phyloP scores from a whole-genome alignment of 2,329 filamentous ascomycete genomes.

The Sarocladium kiliense region DNA sequence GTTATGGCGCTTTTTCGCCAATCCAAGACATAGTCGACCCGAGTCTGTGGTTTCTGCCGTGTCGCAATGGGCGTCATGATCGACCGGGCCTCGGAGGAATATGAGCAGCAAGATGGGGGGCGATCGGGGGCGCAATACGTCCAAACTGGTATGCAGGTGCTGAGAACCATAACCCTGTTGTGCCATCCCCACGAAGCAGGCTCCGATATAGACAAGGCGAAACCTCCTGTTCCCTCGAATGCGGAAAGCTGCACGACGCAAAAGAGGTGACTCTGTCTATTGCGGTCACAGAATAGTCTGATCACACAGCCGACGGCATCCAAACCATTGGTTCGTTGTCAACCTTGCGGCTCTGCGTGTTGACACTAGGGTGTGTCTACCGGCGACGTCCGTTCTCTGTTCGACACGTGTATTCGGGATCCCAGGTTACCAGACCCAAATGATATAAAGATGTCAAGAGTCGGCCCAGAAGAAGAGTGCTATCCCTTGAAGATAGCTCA shows the following conservation, averaged over 20 bases:
- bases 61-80: not conserved
- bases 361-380: not conserved
- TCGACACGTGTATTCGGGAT: not conserved
- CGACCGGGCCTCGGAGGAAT: slow-evolving; percentile 1
- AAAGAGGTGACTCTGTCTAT: not conserved
- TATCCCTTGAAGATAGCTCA: not conserved
- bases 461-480: not conserved
- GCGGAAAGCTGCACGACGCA: slow-evolving; percentile 9
- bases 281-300: not conserved
- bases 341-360: slow-evolving; percentile 4
- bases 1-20: not conserved
- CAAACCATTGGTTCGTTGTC: not conserved
- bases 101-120: not conserved
- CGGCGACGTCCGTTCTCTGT: not conserved
- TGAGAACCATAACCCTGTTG: not conserved
- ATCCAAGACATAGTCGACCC: not conserved
- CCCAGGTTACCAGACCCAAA: not conserved
- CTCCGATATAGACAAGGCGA: slow-evolving; percentile 1
- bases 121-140: not conserved
- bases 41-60: not conserved
- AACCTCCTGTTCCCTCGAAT: not conserved
- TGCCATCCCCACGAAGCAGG: not conserved
- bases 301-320: not conserved
- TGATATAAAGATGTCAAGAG: not conserved
- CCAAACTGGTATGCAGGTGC: not conserved